These are phyloP conservation scores for Penicillium sp. DNA, from an alignment of 2,329 filamentous ascomycete species.

Conservation along the genomic window DNA sequence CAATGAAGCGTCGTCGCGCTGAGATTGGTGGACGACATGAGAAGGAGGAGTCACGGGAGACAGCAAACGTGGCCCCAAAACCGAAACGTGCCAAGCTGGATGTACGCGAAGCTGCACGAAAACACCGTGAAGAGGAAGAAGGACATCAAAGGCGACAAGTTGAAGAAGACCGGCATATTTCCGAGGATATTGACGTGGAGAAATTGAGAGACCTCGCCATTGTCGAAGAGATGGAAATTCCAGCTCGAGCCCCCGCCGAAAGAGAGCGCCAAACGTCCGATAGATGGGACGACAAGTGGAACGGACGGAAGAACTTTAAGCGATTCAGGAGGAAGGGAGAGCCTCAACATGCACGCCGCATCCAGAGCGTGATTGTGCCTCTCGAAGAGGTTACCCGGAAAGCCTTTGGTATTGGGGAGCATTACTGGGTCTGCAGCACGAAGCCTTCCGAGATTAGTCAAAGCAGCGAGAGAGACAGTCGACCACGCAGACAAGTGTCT, in stretches of 20 bases:
- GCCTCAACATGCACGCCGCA: conserved; percentile 31
- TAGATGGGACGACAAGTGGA: conserved; percentile 84
- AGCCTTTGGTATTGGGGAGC: conserved; percentile 66
- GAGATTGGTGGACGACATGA: conserved; percentile 49
- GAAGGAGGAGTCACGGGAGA: conserved; percentile 12
- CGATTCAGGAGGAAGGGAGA: conserved; percentile 54
- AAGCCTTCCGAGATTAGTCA: conserved; percentile 23
- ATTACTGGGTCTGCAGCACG: conserved; percentile 58
- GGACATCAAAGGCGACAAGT: conserved; percentile 29
- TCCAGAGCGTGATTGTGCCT: conserved; percentile 59
- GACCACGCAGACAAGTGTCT: conserved; percentile 2
- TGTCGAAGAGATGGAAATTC: conserved; percentile 69
- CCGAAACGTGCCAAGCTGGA: conserved; percentile 57
- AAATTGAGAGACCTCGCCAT: conserved; percentile 68
- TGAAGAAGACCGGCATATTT: conserved; percentile 52
- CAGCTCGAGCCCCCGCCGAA: conserved; percentile 23
- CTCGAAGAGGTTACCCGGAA: conserved; percentile 67
- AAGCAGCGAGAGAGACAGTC: conserved; percentile 17
- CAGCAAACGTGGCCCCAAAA: conserved; percentile 34
- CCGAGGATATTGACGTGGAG: conserved; percentile 59
- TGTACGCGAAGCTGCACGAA: conserved; percentile 58
- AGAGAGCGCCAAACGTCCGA: conserved; percentile 44
- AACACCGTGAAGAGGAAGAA: conserved; percentile 52
- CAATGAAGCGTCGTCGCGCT: conserved; percentile 70
- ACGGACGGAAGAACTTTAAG: conserved; percentile 94